A percentile compares a stretch with the other conserved stretches of the same genome.
phyloP scores from a whole-genome alignment of 2,329 filamentous ascomycete genomes.

The Ustulina deusta region DNA sequence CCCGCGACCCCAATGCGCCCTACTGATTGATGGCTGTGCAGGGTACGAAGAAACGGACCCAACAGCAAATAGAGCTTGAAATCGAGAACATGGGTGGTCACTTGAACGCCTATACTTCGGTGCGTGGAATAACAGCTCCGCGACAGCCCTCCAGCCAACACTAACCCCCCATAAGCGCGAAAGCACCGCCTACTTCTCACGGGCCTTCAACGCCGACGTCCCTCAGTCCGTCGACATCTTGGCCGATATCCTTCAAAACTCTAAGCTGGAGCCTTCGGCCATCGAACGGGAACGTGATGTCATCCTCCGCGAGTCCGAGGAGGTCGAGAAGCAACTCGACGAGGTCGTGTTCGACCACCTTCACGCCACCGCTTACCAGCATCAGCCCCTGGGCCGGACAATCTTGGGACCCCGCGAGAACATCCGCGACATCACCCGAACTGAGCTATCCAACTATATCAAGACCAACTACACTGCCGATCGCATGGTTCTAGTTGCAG shows the following conservation, averaged over 20 bases:
- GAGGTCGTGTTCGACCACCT: conserved; percentile 99
- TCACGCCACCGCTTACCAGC: conserved; percentile 97
- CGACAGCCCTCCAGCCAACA: conserved; percentile 2
- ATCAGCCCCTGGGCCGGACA: conserved; percentile 94
- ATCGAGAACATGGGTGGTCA: conserved; percentile 99
- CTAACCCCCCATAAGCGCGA: conserved; percentile 75
- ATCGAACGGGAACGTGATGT: conserved; percentile 99
- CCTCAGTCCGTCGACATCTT: conserved; percentile 98
- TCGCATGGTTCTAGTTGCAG: conserved; percentile 98
- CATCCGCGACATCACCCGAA: conserved; percentile 93
- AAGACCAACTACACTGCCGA: conserved; percentile 99
- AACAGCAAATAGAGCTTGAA: conserved; percentile 98
- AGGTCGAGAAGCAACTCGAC: conserved; percentile 99
- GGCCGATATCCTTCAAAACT: conserved; percentile 99
- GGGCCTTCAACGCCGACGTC: conserved; percentile 98
- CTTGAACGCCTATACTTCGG: conserved; percentile 99
- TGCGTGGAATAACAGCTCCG: conserved; percentile 62
- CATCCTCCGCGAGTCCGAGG: conserved; percentile 97
- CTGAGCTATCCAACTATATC: conserved; percentile 95
- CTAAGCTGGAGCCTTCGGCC: conserved; percentile 91
- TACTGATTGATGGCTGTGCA: conserved; percentile 54
- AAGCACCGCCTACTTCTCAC: conserved; percentile 99
- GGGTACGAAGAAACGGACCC: conserved; percentile 93
- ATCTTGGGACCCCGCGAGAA: conserved; percentile 98
- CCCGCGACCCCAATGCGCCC: conserved; percentile 16